These are phyloP conservation scores for Beta corolliflora DNA, from an alignment of 179 eudicot genomes.

Conservation along the genomic window DNA sequence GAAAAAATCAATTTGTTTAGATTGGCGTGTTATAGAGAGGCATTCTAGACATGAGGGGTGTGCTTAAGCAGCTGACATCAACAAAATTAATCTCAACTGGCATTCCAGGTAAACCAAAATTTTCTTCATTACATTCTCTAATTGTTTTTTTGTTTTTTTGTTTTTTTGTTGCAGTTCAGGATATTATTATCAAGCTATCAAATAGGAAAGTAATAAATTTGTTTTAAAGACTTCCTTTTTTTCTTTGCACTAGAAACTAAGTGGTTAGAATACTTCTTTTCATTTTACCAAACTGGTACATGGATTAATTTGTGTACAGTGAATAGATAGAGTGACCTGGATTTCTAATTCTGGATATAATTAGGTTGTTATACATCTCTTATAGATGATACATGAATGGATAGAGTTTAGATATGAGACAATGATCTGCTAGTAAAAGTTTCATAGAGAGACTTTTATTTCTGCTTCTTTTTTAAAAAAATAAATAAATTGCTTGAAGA, in stretches of 20 bases:
- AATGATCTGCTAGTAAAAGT: background rate
- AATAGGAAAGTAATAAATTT: no score
- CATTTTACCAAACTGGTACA: background rate
- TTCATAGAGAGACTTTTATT: background rate
- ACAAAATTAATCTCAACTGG: slow-evolving; percentile 33
- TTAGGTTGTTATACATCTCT: background rate
- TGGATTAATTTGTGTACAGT: background rate
- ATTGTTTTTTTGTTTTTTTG: background rate
- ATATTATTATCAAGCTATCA: background rate
- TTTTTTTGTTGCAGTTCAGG: no score
- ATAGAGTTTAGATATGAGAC: background rate
- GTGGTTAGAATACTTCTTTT: background rate
- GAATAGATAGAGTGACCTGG: background rate
- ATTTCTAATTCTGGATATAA: background rate
- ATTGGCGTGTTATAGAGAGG: slow-evolving; percentile 8
- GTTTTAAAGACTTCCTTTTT: no score
- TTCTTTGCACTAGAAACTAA: background rate
- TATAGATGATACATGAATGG: background rate
- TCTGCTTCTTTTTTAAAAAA: background rate
- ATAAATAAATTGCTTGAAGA: background rate
- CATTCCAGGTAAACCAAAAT: slow-evolving; percentile 47
- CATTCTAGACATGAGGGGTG: slow-evolving; percentile 38
- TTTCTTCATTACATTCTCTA: background rate
- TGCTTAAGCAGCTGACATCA: slow-evolving; percentile 49
- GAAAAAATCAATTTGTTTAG: no score